Evolutionary conservation across 805 yeast genomes (phyloP), one percentile per base, ranked within the genome.

Genomic region (Yamadazyma phyllophila): DNA sequence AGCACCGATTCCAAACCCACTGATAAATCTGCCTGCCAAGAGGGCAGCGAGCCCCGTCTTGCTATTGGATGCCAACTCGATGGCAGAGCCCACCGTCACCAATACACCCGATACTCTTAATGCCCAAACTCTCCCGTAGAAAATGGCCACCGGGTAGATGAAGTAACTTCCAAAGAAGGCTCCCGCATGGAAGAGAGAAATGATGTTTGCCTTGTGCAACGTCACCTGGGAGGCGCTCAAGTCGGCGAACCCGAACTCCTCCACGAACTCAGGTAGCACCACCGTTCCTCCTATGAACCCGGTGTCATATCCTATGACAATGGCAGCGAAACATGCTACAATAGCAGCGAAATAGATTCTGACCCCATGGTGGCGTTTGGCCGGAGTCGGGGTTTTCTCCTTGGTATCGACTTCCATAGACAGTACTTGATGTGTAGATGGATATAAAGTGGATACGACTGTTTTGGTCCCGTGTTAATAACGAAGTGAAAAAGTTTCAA

Each of bases 251-350:
- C 73, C 73, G 54, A 77, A 77, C 51, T 73, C 78, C 3, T 50
- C 42, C 46, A 62, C 54, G 56, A 77, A 77, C 2, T 78, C 67
- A 11, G 53, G 59, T 39, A 77, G 58, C 1, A 76, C 58, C 14
- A 75, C 69, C 6, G 78, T 71, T n/a, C 78, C 76, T 10, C 81
- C 81, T 39, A 77, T 73, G 56, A 76, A 77, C 11, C 81, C 81
- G 34, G 78, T 70, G 51, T 77, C 82, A 55, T 77, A 77, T 12
- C 81, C 81, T 46, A 76, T 74, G 46, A 74, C 68, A 26, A 73
- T 63, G 13, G 81, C 77, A 7, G 76, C 80, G 26, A 71, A 60
- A 3, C 76, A 70, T 5, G 77, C 76, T 6, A 73, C 62, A 27
- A 73, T 47, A 26, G 79, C 74, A 44, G 69, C 58, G 26, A 65